phyloP scores from a whole-genome alignment of 2,329 filamentous ascomycete species.

The Neospermospora avenae region DNA sequence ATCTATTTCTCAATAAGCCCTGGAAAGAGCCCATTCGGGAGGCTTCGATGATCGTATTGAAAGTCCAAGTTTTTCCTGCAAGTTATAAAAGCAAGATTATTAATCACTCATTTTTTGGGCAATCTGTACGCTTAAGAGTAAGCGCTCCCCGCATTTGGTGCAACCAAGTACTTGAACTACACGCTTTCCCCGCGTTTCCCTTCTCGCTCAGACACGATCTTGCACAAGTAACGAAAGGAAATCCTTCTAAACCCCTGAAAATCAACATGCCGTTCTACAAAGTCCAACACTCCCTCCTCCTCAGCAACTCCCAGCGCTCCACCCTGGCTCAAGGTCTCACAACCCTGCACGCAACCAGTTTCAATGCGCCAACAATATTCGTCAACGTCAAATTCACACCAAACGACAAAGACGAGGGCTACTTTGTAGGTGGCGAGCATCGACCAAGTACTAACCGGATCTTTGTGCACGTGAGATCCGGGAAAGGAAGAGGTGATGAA shows the following conservation, averaged over 20 bases:
- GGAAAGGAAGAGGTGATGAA: conserved; percentile 3
- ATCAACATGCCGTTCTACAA: conserved; percentile 21
- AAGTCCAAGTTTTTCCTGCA: background rate
- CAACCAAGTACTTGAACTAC: background rate
- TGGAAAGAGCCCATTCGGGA: background rate
- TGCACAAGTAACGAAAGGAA: too few relatives aligned
- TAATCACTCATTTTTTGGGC: background rate
- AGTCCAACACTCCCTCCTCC: conserved; percentile 9
- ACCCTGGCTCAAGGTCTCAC: conserved; percentile 12
- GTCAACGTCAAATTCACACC: conserved; percentile 20
- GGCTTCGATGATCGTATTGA: too few relatives aligned
- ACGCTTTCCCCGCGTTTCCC: background rate
- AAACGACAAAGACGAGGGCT: background rate
- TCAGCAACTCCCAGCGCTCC: background rate
- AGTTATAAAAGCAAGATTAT: background rate
- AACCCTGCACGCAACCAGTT: conserved; percentile 12
- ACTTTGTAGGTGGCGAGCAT: conserved; percentile 11
- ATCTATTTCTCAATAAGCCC: background rate
- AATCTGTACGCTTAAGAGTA: background rate
- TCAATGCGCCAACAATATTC: conserved; percentile 16
- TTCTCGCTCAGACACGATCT: background rate
- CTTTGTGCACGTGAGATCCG: conserved; percentile 15
- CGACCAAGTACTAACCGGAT: conserved; percentile 6
- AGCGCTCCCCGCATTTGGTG: background rate
- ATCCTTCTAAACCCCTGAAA: too few relatives aligned